Evolutionary conservation across 83 land plant genomes (phyloP), one percentile per base, ranked within the genome.

Genomic region (Isoetes engelmannii): DNA sequence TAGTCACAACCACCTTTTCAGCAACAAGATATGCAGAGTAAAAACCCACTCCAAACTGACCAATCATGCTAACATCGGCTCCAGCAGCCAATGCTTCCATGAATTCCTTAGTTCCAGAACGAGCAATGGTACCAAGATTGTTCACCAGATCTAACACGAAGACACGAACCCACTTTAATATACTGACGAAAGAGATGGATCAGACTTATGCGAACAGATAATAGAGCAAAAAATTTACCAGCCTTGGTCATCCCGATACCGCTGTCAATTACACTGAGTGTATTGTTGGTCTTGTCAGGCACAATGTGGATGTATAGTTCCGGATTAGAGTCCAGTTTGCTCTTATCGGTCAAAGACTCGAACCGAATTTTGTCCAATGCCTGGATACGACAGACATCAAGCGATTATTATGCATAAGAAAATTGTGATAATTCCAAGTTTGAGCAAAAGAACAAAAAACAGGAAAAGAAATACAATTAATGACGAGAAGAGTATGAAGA

Each of bases 31-130:
- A 86, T 4, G 89, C 87, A 0, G 87, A 84, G 75, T 86, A 86
- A 67, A 86, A 86, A 6, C 89, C 89, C 4, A 86, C 88, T 49
- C 89, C 89, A 41, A 87, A 84, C 69, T 87, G 90, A 10, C 88
- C 90, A 63, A 86, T 86, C 89, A 86, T 86, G 81, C 83, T 84
- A 45, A 86, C 89, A 80, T 80, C 87, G 6, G 89, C 89, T 4
- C 89, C 89, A 45, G 89, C 89, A 54, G 79, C 83, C 70, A 84
- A 43, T 6, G 89, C 89, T 71, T 86, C 89, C 89, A 86, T 86
- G 75, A 86, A 86, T 45, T 86, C 89, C 71, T 85, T 87, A 6
- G 90, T 87, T 1, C 90, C 90, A 4, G 90, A 87, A 48, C 90
- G 73, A 5, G 90, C 90, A 76, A 87, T 87, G 8, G 89, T 84